Evolutionary conservation across 208 protist species (phyloP), one percentile per base, ranked within the genome.

Genomic region (Lotmaria passim): DNA sequence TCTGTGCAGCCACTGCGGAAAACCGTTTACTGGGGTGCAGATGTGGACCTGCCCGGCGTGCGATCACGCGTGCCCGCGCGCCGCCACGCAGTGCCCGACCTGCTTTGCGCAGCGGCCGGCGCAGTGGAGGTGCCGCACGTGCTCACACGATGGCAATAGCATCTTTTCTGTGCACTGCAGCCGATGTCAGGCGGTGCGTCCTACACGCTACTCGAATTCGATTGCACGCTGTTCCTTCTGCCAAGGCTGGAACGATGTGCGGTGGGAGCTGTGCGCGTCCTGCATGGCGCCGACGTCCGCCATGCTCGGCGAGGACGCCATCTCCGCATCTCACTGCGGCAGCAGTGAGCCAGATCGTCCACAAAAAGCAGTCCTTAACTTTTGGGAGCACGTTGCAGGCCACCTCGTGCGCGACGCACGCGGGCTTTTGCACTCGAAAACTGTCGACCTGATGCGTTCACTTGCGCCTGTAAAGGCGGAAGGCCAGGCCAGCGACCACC

Each of bases 211-310:
- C 0, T 93, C 75, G 15, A 78, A 89, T 43, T 73, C 75, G 10
- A 57, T 88, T 0, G 50, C 80, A 38, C 60, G 59, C 30, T 96
- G 91, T 69, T 15, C 44, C 7, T 44, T 33, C 3, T 96, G 91
- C 51, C 39, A 51, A 12, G 73, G 76, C 17, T 82, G 74, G 28
- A 93, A 93, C 61, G 91, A 93, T 64, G 79, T 82, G 19, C 84
- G 87, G 17, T 96, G 87, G 87, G 87, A 96, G 65, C 67, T 96
- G 51, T 96, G 91, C 59, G 69, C 76, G 48, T 80, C 62, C 57
- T 95, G 90, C 24, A 46, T 82, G 78, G 62, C 69, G 50, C 87
- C 73, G 12, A 43, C 82, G 15, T 19, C 44, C 19, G 26, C 44
- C 7, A 62, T 50, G 56, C 33, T 8, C 15, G 21, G 21, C 7